Percentiles rank a stretch among this genome's conserved stretches.
These are phyloP conservation scores for Scheffersomyces segobiensis DNA, from an alignment of 1,139 yeast genomes.

Conservation along the genomic window DNA sequence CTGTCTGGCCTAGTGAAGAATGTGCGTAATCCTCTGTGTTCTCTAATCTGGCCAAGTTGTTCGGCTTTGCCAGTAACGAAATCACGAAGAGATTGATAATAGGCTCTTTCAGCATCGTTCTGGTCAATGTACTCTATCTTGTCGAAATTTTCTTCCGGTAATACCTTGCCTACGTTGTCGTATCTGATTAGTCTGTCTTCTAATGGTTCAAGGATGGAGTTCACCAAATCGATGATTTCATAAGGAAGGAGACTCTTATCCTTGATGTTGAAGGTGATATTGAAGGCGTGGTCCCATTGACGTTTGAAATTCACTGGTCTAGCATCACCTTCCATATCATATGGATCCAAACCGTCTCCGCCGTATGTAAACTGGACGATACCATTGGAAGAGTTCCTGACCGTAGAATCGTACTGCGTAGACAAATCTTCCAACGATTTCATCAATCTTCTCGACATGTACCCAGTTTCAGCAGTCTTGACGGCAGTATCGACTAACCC, in stretches of 20 bases:
- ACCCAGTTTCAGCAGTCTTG: conserved; percentile 98
- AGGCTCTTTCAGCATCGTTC: conserved; percentile 81
- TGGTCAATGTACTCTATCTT: conserved; percentile 72
- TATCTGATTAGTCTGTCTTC: conserved; percentile 60
- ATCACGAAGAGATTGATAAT: conserved; percentile 70
- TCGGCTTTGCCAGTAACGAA: conserved; percentile 60
- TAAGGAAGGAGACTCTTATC: conserved; percentile 70
- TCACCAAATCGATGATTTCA: conserved; percentile 58
- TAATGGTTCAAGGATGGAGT: conserved; percentile 59
- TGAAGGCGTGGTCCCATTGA: conserved; percentile 92
- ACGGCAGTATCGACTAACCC: conserved; percentile 99
- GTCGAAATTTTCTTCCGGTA: conserved; percentile 38
- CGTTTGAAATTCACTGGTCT: conserved; percentile 89
- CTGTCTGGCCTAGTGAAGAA: conserved; percentile 41
- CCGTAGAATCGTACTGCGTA: conserved; percentile 90
- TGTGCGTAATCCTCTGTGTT: conserved; percentile 45
- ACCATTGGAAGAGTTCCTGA: conserved; percentile 91
- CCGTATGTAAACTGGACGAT: conserved; percentile 98
- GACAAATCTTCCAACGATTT: conserved; percentile 96
- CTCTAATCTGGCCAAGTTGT: conserved; percentile 58
- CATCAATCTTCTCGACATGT: conserved; percentile 98
- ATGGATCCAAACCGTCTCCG: conserved; percentile 97
- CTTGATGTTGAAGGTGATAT: conserved; percentile 60
- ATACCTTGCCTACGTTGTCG: conserved; percentile 70
- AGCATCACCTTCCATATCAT: conserved; percentile 99